Percentiles rank a stretch among this genome's conserved stretches.
These are phyloP conservation scores for Candida golubevii DNA, from an alignment of 805 yeast species.

Conservation along the genomic window DNA sequence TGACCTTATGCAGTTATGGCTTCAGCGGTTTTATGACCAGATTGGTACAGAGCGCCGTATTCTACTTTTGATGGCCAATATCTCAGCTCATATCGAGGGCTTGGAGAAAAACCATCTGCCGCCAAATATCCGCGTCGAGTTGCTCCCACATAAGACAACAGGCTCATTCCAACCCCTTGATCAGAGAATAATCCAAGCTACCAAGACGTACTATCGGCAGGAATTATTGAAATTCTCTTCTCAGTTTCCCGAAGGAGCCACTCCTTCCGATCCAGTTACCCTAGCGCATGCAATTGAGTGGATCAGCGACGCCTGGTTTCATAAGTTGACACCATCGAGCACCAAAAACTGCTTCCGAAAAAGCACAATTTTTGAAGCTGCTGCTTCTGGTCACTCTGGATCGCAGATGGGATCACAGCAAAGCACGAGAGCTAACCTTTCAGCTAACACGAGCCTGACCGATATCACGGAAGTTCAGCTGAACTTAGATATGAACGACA, in stretches of 20 bases:
- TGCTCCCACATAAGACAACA: not conserved
- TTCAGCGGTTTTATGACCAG: not conserved
- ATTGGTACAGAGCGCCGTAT: not conserved
- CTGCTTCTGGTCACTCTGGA: not conserved
- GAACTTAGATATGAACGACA: not conserved
- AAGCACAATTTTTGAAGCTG: not conserved
- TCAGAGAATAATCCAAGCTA: not conserved
- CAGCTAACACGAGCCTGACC: not conserved
- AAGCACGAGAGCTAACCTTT: not conserved
- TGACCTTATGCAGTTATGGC: not conserved
- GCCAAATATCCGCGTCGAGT: not conserved
- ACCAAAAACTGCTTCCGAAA: not conserved
- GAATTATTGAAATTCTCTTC: not conserved
- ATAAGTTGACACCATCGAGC: not conserved
- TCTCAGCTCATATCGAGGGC: not conserved
- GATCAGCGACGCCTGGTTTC: not conserved
- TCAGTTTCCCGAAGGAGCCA: not conserved
- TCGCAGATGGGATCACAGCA: not conserved
- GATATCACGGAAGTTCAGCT: not conserved
- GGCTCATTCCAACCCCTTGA: not conserved
- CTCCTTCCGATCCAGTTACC: not conserved
- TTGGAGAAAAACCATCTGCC: not conserved
- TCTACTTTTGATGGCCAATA: slow-evolving; percentile 1
- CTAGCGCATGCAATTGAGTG: not conserved
- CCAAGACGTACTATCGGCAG: not conserved